A percentile compares a stretch with the other conserved stretches of the same genome.
phyloP scores from a whole-genome alignment of 1,284 basidiomycete species.

The Cryptococcus sp. region DNA sequence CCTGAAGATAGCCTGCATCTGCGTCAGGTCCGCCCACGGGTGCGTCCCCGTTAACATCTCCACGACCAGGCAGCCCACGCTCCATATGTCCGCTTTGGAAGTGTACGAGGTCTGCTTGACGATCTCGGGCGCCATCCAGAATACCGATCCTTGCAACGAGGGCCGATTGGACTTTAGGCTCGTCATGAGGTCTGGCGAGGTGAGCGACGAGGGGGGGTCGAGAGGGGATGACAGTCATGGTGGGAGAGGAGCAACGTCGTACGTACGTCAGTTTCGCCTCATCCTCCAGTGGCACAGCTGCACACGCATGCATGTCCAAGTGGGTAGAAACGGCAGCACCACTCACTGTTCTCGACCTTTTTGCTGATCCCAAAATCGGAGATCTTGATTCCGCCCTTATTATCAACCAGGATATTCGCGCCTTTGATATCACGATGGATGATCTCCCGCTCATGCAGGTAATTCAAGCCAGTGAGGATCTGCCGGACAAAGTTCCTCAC shows the following conservation, averaged over 20 bases:
- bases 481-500: slow-evolving; percentile 94
- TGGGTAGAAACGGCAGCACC: neutral
- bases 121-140: slow-evolving; percentile 99
- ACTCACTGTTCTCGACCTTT: slow-evolving; percentile 91
- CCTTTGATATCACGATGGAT: slow-evolving; percentile 99
- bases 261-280: too few relatives aligned
- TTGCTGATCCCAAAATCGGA: slow-evolving; percentile 99
- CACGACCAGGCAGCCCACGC: slow-evolving; percentile 92
- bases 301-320: neutral
- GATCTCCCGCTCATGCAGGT: slow-evolving; percentile 91
- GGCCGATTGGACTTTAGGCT: slow-evolving; percentile 79
- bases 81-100: slow-evolving; percentile 97
- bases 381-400: slow-evolving; percentile 98
- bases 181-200: slow-evolving; percentile 67
- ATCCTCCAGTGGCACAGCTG: too few relatives aligned
- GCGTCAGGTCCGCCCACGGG: slow-evolving; percentile 95
- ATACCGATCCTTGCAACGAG: slow-evolving; percentile 93
- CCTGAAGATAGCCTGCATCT: slow-evolving; percentile 98
- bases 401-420: slow-evolving; percentile 96
- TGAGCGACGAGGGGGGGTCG: neutral
- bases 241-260: neutral
- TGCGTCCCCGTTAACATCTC: slow-evolving; percentile 99
- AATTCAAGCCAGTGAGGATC: slow-evolving; percentile 87
- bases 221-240: slow-evolving; percentile 4
- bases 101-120: slow-evolving; percentile 93